Conservation (phyloP, 2,329 filamentous ascomycete genomes). For the Exophiala aquamarina region DNA sequence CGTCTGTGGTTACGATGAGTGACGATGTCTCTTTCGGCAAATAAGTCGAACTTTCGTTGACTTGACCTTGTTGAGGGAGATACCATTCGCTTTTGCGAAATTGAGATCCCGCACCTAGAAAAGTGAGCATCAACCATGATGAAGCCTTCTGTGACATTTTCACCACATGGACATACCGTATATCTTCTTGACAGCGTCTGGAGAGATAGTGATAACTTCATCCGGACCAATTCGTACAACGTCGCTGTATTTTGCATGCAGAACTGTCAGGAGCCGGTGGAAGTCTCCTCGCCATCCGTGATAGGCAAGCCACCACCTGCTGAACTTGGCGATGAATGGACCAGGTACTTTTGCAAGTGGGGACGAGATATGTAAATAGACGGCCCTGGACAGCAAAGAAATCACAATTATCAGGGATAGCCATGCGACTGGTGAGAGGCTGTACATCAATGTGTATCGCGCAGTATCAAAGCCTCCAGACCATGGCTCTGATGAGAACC, state of each 20-base stretch:
- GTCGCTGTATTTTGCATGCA: neutral
- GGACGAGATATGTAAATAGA: too few relatives aligned
- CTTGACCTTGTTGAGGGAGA: neutral
- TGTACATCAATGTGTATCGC: too few relatives aligned
- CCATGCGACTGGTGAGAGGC: too few relatives aligned
- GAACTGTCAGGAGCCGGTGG: neutral
- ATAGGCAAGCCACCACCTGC: neutral
- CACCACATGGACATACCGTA: neutral
- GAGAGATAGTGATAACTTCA: neutral
- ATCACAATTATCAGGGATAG: too few relatives aligned
- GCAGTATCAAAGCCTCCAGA: too few relatives aligned
- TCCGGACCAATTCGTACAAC: neutral
- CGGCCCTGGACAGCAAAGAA: too few relatives aligned
- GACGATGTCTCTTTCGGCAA: neutral
- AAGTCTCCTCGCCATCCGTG: neutral
- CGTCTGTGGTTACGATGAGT: neutral
- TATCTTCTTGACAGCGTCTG: neutral
- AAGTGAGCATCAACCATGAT: neutral
- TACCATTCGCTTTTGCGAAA: constrained; percentile 1
- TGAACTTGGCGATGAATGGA: neutral
- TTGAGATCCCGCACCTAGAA: neutral
- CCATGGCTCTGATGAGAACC: too few relatives aligned
- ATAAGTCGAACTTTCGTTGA: neutral
- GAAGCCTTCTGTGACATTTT: neutral
- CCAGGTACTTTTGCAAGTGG: neutral